Evolutionary conservation across 2,329 filamentous ascomycete species (phyloP).

Genomic region (Thielaviopsis ethacetica): DNA sequence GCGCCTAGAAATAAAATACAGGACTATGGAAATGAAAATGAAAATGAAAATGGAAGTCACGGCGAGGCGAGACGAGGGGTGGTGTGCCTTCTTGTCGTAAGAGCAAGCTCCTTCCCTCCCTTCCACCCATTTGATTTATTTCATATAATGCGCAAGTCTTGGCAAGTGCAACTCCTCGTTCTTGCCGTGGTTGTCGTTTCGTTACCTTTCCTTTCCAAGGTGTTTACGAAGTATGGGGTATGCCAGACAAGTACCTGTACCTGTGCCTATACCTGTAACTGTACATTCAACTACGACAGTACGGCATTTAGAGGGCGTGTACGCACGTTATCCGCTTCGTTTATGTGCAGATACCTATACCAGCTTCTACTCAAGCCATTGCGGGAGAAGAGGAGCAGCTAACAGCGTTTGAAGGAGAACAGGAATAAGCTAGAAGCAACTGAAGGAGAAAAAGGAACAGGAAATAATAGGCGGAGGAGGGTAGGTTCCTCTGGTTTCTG

Average conservation of each 20-base stretch:
- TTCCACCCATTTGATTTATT: not conserved
- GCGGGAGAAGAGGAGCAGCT: too few relatives aligned
- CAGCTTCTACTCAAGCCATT: too few relatives aligned
- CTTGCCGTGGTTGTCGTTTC: not conserved
- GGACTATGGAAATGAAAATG: not conserved
- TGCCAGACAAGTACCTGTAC: too few relatives aligned
- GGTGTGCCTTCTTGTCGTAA: not conserved
- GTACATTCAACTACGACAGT: not conserved
- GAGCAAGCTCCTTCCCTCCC: not conserved
- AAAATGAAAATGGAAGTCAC: not conserved
- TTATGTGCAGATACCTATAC: too few relatives aligned
- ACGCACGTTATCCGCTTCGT: not conserved
- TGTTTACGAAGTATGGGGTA: too few relatives aligned
- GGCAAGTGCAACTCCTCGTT: not conserved
- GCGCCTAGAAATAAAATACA: not conserved
- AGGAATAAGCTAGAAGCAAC: too few relatives aligned
- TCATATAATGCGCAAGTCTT: not conserved
- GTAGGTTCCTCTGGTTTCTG: too few relatives aligned
- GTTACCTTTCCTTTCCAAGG: too few relatives aligned
- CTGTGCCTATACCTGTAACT: too few relatives aligned
- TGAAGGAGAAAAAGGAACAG: too few relatives aligned
- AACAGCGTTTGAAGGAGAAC: too few relatives aligned
- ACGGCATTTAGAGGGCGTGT: not conserved
- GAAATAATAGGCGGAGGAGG: too few relatives aligned
- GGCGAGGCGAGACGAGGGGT: not conserved